phyloP scores from a whole-genome alignment of 1,284 basidiomycete species.

The Tetrapyrgos nigripes region DNA sequence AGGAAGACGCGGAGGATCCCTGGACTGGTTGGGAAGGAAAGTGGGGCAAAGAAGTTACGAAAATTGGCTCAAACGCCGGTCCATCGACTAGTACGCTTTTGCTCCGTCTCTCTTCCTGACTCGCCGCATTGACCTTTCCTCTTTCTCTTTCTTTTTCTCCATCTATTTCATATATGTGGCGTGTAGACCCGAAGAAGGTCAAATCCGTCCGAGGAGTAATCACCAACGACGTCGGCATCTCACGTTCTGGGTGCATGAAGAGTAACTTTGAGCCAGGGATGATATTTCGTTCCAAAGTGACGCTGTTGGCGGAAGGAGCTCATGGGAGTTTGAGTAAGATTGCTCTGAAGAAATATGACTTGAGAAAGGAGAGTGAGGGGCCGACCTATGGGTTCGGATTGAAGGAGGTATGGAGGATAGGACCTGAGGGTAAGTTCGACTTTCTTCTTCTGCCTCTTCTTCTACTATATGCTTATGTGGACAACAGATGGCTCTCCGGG shows the following conservation, averaged over 20 bases:
- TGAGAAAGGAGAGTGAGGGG: conserved; percentile 82
- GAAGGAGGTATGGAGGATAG: conserved; percentile 98
- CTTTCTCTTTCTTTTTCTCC: not conserved
- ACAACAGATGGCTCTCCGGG: conserved; percentile 8
- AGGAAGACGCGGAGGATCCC: conserved; percentile 42
- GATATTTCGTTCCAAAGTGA: conserved; percentile 94
- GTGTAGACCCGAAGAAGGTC: conserved; percentile 38
- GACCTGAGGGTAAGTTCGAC: conserved; percentile 31
- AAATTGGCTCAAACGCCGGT: conserved; percentile 8
- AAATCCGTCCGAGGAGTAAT: conserved; percentile 81
- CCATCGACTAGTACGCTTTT: not conserved
- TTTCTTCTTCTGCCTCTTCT: not conserved
- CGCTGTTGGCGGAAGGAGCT: conserved; percentile 95
- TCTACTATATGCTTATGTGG: not conserved
- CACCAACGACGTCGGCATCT: conserved; percentile 96
- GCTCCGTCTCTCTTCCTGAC: not conserved
- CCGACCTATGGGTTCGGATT: conserved; percentile 98
- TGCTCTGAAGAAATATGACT: conserved; percentile 79
- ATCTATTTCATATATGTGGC: no score
- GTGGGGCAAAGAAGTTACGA: conserved; percentile 22
- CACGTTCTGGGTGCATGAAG: conserved; percentile 82
- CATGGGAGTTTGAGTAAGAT: conserved; percentile 93
- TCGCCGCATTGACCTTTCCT: not conserved
- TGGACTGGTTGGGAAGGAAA: conserved; percentile 30
- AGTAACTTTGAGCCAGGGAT: conserved; percentile 96